phyloP scores from a whole-genome alignment of 2,329 filamentous ascomycete species.

The Fusarium robinianum region DNA sequence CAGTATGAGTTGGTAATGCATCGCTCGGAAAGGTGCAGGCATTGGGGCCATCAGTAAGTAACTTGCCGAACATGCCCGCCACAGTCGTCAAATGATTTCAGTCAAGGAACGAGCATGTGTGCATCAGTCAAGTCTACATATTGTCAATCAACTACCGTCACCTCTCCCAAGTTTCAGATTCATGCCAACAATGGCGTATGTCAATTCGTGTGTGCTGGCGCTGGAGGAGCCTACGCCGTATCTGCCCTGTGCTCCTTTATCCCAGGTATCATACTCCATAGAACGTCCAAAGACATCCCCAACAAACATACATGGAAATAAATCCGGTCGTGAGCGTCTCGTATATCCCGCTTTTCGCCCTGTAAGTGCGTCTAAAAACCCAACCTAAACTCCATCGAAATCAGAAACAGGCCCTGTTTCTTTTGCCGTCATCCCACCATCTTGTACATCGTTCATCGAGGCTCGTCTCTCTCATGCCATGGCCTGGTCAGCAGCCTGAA shows the following conservation, averaged over 20 bases:
- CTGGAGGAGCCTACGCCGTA: constrained; percentile 11
- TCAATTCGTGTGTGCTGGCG: constrained; percentile 28
- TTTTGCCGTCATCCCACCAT: neutral
- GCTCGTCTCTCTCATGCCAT: constrained; percentile 17
- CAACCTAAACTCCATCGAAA: constrained; percentile 24
- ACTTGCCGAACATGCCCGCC: too few species aligned
- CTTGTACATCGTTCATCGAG: neutral
- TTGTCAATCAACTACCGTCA: too few species aligned
- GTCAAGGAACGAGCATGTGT: too few species aligned
- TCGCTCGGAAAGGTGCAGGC: too few species aligned
- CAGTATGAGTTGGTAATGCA: too few species aligned
- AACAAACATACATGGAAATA: constrained; percentile 8
- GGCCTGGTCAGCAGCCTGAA: constrained; percentile 29
- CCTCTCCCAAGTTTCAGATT: too few species aligned
- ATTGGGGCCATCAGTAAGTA: too few species aligned
- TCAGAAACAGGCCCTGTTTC: too few species aligned
- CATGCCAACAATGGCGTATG: constrained; percentile 13
- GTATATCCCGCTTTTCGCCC: constrained; percentile 32
- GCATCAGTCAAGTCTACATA: too few species aligned
- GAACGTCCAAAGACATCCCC: constrained; percentile 4
- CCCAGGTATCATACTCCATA: constrained; percentile 32
- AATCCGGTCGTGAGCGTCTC: constrained; percentile 29
- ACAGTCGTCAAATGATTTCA: too few species aligned
- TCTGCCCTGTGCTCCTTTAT: constrained; percentile 23
- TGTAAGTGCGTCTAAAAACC: constrained; percentile 22